Evolutionary conservation across 2,329 filamentous ascomycete genomes (phyloP), one percentile per base, ranked within the genome.

Genomic region (Corinectria fuckeliana): DNA sequence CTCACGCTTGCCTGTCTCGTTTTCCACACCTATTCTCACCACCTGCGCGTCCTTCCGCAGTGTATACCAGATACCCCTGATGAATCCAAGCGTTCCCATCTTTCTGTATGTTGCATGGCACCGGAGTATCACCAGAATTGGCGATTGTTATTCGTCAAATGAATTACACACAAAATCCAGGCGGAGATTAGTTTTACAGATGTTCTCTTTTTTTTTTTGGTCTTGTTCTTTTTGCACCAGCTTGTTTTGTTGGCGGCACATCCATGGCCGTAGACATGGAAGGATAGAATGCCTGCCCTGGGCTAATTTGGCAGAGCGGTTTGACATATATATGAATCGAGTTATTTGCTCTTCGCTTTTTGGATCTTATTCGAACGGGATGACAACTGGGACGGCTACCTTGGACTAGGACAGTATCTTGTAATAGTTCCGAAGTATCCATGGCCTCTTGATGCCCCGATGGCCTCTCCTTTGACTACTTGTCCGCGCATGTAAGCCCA

Each of bases 21-120:
- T 54, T 62, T 44, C 45, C 50, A 50, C 57, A 47, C 34, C 18
- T 20, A 18, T 38, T 54, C 36, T 44, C 58, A 60, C 28, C n/a
- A 49, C 38, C 44, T 45, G 58, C 54, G 30, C 45, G 45, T 50
- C 50, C 38, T 54, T 61, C 59, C 42, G 36, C 54, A 58, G 30
- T 47, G 56, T 36, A 38, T 39, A 58, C 57, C 56, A 58, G 41
- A 69, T 69, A 69, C 64, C 64, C 61, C 39, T 60, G 58, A 58
- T 20, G 55, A 63, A 69, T 58, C 60, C 34, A 66, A 65, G 48
- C 58, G 55, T 58, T 53, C 55, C 50, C 57, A 39, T 54, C 44
- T 58, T 69, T 61, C 42, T 52, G 39, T 45, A 59, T 50, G 44
- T 63, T 60, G 63, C 59, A 61, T 61, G 49, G 39, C 36, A 61